Base-by-base conservation (phyloP, 345 rosid genomes). In the Stellera chamaejasme region DNA sequence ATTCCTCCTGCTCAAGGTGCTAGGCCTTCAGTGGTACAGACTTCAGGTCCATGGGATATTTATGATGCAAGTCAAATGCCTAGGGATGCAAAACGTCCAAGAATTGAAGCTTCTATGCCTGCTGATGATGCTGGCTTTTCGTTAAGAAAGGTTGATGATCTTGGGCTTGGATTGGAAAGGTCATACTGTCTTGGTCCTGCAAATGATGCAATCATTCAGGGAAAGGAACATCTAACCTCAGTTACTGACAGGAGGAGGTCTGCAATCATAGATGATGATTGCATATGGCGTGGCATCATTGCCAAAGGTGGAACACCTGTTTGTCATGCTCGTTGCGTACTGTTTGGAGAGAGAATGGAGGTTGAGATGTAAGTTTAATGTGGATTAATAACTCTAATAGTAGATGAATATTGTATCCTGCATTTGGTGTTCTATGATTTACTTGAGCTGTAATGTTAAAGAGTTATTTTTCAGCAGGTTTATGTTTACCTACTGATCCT, bases 241-340 rank as follows among this genome's bases (percentile, higher is more conserved):
- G 60, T 66, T 48, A 74, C 70, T 27, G 27, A 52, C 16, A 78
- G 65, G 65, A 32, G 39, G 39, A 32, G 39, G 5, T 32, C 39
- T 4, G 39, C 9, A 5, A 5, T 5, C 39, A 8, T 32, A 5
- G 39, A 32, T 32, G 39, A 32, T 3, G 39, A 32, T 32, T 32
- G 39, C 39, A 32, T 62, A 45, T 80, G 85, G 85, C 80, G 85
- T 48, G 85, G 85, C 51, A 51, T 70, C 43, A 77, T 80, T 58
- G 82, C 82, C 54, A 77, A 80, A 42, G 82, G 82, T 55, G 85
- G 85, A 70, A 80, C 80, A 46, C 76, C 80, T 28, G 80, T 80
- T 25, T 80, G 85, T 55, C 71, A 49, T 67, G 82, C 85, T 56
- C 85, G 85, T 56, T 80, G 85, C 66, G 76, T 80, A 50, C 78